These are phyloP conservation scores for Neurospora intermedia DNA, from an alignment of 495 filamentous ascomycete species.

Conservation along the genomic window DNA sequence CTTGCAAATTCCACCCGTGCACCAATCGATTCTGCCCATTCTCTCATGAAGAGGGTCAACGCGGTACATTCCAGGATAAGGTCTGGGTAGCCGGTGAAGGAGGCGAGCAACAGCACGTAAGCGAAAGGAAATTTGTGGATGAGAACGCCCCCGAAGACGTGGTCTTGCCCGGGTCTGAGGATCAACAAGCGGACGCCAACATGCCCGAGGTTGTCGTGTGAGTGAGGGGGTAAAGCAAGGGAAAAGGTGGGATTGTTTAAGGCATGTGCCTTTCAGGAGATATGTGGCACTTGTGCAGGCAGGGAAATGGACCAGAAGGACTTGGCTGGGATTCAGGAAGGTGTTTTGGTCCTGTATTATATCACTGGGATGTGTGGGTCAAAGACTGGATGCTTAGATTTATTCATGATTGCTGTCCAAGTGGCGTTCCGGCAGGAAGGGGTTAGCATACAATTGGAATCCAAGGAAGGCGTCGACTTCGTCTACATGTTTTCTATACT, in stretches of 20 bases:
- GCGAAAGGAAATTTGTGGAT: constrained; percentile 86
- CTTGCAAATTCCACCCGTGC: constrained; percentile 89
- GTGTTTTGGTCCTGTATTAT: constrained; percentile 17
- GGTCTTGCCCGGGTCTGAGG: constrained; percentile 53
- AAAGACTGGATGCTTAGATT: background rate
- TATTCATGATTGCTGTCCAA: constrained; percentile 4
- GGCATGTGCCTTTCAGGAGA: background rate
- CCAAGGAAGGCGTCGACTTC: constrained; percentile 1
- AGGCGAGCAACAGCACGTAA: constrained; percentile 51
- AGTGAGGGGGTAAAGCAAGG: background rate
- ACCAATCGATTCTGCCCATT: constrained; percentile 74
- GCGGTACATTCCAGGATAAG: constrained; percentile 71
- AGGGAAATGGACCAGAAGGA: background rate
- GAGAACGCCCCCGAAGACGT: constrained; percentile 60
- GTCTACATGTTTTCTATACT: background rate
- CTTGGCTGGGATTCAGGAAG: constrained; percentile 1
- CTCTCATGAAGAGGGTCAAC: constrained; percentile 87
- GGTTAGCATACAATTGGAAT: constrained; percentile 15
- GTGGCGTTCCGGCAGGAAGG: constrained; percentile 11
- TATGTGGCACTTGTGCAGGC: background rate
- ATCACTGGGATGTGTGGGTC: constrained; percentile 5
- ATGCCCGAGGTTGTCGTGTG: constrained; percentile 18
- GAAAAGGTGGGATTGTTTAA: background rate
- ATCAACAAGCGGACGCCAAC: constrained; percentile 13
- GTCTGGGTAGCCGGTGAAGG: constrained; percentile 67